phyloP scores from a whole-genome alignment of 805 yeast genomes.

The Yamadazyma philogaea region DNA sequence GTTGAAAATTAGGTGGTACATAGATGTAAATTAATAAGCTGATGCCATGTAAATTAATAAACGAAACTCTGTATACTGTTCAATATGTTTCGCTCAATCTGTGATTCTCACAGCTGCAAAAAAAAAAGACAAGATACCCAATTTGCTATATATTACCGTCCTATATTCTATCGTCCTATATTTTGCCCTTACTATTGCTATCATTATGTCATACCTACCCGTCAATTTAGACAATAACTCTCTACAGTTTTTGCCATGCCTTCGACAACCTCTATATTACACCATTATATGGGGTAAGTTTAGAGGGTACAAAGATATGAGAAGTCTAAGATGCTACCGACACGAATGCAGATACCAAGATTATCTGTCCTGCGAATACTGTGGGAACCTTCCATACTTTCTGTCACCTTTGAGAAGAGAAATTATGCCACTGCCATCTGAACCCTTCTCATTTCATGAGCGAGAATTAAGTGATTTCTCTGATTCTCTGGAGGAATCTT shows the following conservation, averaged over 20 bases:
- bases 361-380: slow-evolving; percentile 13
- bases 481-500: neutral
- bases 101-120: neutral
- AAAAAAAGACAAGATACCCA: too few relatives aligned
- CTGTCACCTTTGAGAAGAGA: slow-evolving; percentile 15
- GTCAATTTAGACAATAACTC: neutral
- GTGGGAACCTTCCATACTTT: slow-evolving; percentile 16
- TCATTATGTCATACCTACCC: neutral
- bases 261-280: slow-evolving; percentile 1
- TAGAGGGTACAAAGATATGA: slow-evolving; percentile 14
- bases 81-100: neutral
- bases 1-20: slow-evolving; percentile 4
- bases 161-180: neutral
- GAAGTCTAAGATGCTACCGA: slow-evolving; percentile 12
- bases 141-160: neutral
- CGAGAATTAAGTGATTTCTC: neutral
- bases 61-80: neutral
- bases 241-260: neutral
- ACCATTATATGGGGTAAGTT: slow-evolving; percentile 7
- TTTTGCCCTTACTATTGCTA: too few relatives aligned
- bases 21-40: slow-evolving; percentile 8
- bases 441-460: neutral
- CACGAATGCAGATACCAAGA: slow-evolving; percentile 2
- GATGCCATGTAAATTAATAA: neutral
- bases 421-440: neutral